These are phyloP conservation scores for Elongisporangium senticosum DNA, from an alignment of 352 stramenopile genomes.

Conservation along the genomic window DNA sequence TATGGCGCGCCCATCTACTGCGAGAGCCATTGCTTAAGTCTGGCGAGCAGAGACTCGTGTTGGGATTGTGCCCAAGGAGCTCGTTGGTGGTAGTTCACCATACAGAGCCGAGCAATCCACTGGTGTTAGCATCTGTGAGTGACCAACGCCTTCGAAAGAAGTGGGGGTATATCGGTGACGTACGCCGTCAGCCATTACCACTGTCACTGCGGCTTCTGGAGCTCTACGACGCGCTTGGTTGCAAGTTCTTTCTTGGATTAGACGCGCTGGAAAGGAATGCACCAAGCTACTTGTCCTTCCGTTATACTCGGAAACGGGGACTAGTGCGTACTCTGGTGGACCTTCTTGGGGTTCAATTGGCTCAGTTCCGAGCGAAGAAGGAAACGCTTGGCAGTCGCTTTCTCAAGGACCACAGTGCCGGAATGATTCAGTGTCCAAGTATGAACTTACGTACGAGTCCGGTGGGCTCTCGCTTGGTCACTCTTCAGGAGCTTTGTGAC, in stretches of 20 bases:
- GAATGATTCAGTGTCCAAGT: conserved; percentile 8
- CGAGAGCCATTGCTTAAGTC: conserved; percentile 17
- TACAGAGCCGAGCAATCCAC: conserved; percentile 3
- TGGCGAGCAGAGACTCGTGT: conserved; percentile 17
- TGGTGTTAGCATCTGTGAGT: conserved; percentile 9
- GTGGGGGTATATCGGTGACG: conserved; percentile 22
- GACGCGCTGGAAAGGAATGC: conserved; percentile 2
- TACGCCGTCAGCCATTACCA: conserved; percentile 18
- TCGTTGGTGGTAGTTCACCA: conserved; percentile 18
- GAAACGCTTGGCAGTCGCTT: conserved; percentile 35
- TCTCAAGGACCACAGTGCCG: conserved; percentile 22
- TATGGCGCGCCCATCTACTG: conserved; percentile 25
- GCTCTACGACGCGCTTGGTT: conserved; percentile 25
- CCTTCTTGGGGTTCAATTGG: conserved; percentile 6
- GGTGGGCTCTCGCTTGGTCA: conserved; percentile 9
- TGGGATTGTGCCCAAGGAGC: conserved; percentile 34
- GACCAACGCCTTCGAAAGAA: conserved; percentile 12
- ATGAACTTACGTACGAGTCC: conserved; percentile 10
- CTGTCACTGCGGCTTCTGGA: conserved; percentile 33
- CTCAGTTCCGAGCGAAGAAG: neutral
- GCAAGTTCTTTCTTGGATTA: conserved; percentile 34
- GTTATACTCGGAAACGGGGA: conserved; percentile 17
- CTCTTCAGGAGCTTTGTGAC: conserved; percentile 17
- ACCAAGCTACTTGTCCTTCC: conserved; percentile 14
- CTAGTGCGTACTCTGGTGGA: conserved; percentile 21